Base-by-base conservation (phyloP, 108 stramenopile species). In the Fragilaria crotonensis region DNA sequence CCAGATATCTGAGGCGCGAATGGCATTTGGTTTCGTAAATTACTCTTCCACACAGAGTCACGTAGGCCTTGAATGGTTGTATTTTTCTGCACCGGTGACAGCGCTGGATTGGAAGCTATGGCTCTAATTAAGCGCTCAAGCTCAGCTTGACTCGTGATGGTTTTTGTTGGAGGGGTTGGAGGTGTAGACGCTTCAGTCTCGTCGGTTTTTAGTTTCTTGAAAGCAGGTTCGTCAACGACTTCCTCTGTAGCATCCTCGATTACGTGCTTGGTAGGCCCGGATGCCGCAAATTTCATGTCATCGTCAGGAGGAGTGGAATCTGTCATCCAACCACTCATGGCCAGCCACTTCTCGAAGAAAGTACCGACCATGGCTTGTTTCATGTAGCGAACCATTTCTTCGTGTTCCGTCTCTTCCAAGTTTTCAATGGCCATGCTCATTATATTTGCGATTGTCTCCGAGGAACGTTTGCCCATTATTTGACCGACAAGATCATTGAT, bases 391-490 rank as follows among this genome's bases (percentile, higher is more conserved):
- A 91, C 76, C 93, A 95, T 95, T 52, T 95, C 84, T 51, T 75
- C 73, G 55, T 81, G 62, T 33, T 90, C 89, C 7, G 67, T 63
- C 32, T 72, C 79, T 23, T 78, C 70, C 11, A 97, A 73, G 63
- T 85, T 92, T 46, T 92, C 89, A 5, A 95, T 87, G 7, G 93
- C 90, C 93, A 97, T 93, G 50, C 82, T 83, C 81, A 97, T 66
- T 7, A 97, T 94, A 52, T 90, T 76, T 30, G 81, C 83, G 72
- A 92, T 92, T 45, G 77, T 79, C 33, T 91, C 89, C 0, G 81
- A 76, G 0, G 77, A 76, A 14, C 93, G 67, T 52, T 89, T 85
- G 14, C 93, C 93, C 89, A 95, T 90, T 25, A 95, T 95, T 59
- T 87, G 68, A 11, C 93, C 93, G 4, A 95, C 90, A 45, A 95